Base-by-base conservation (phyloP, 2,329 filamentous ascomycete genomes). In the Scolecobasidium constrictum region DNA sequence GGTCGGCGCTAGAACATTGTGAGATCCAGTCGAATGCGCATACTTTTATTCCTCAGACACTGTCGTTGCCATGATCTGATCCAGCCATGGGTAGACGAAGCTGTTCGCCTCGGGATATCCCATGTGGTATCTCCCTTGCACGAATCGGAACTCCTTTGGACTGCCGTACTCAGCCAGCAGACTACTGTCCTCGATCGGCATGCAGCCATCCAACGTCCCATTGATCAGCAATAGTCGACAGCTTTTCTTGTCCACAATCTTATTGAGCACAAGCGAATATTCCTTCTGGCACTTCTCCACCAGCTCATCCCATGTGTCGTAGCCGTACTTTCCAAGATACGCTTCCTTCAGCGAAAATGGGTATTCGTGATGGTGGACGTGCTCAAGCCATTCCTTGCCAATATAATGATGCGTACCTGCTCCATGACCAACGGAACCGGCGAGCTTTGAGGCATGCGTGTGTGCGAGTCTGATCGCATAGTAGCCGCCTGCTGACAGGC, bases 101-200 rank as follows among this genome's bases (percentile, higher is more conserved):
- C 53, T 57, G 48, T 78, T 78, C 0, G 75, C 73, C 52, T 68
- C 56, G 4, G 79, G 78, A 53, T 83, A 83, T 11, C 78, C 78
- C 78, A 82, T 83, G 51, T 83, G 78, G 48, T 79, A 55, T 22
- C 74, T 63, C 0, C 72, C 72, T 0, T 70, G 61, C 47, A 81
- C 79, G 59, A 82, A 67, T 18, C 63, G 51, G 23, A 68, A 75
- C 58, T 82, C 78, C 61, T 83, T 83, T 11, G 76, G 75, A 22
- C 65, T 68, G 2, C 78, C 78, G 49, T 81, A 69, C 55, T 81
- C 75, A 49, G 80, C 73, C 42, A 82, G 60, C 40, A 83, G 60
- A 61, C 78, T 72, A 12, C 69, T 78, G 53, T 83, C 78, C 53
- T 83, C 78, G 45, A 83, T 78, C 1, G 78, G 78, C 67, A 81